A percentile compares a stretch with the other conserved stretches of the same genome.
Conservation (phyloP, 441 rosid genomes). For the Theobroma grandiflorum region DNA sequence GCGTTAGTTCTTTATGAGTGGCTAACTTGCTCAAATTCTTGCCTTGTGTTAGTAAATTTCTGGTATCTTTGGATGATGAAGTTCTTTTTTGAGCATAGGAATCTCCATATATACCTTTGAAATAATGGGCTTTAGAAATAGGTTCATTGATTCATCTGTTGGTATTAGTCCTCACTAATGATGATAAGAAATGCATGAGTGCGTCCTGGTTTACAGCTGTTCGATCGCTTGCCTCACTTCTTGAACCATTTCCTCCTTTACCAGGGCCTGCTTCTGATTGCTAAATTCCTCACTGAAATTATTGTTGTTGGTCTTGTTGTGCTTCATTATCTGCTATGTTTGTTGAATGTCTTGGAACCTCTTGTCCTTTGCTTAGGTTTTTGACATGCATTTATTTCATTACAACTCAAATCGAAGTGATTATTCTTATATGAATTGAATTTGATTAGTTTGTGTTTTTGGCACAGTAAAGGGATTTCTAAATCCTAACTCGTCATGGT, state of each 20-base stretch:
- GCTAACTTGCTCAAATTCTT: constrained; percentile 17
- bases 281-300: neutral
- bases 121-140: neutral
- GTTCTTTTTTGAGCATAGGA: neutral
- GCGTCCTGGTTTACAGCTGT: neutral
- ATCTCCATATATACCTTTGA: neutral
- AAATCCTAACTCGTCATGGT: neutral
- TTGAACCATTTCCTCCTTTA: constrained; percentile 12
- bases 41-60: constrained; percentile 1
- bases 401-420: constrained; percentile 1
- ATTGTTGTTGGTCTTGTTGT: neutral
- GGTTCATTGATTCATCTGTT: neutral
- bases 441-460: constrained; percentile 5
- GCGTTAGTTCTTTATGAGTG: neutral
- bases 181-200: neutral
- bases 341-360: no score
- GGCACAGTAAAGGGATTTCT: neutral
- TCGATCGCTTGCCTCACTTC: neutral
- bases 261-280: neutral
- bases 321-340: neutral
- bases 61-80: neutral
- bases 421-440: neutral
- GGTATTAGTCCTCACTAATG: neutral
- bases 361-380: neutral
- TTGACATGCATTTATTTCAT: neutral